Percentiles rank a stretch among this genome's conserved stretches.
These are phyloP conservation scores for Saururus chinensis DNA, from an alignment of 164 flowering plant species.

Conservation along the genomic window DNA sequence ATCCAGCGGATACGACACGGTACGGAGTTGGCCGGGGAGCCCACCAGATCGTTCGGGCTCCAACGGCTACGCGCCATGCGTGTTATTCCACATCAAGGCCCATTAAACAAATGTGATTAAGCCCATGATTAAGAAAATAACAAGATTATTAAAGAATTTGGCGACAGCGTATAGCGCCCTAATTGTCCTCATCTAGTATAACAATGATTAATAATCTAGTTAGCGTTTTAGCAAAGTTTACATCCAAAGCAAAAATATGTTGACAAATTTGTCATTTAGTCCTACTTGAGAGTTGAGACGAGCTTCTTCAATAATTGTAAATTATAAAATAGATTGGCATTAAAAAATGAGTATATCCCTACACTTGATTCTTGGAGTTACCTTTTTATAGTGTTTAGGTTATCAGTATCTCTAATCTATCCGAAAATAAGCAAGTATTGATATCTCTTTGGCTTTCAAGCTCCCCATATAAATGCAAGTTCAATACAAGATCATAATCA, in stretches of 20 bases:
- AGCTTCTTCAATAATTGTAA: neutral
- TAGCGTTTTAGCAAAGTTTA: no score
- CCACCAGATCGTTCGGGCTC: constrained; percentile 15
- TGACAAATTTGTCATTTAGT: neutral
- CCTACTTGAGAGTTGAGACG: neutral
- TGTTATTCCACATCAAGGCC: constrained; percentile 10
- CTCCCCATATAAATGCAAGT: neutral
- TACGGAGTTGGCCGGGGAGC: constrained; percentile 10
- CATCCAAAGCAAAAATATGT: neutral
- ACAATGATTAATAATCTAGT: neutral
- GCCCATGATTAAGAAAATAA: neutral
- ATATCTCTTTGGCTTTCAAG: neutral
- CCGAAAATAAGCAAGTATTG: neutral
- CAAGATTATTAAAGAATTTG: constrained; percentile 4
- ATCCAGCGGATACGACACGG: constrained; percentile 26
- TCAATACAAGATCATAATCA: neutral
- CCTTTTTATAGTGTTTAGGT: neutral
- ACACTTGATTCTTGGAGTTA: neutral
- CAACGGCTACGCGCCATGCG: constrained; percentile 9
- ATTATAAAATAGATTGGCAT: neutral
- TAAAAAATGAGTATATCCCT: neutral
- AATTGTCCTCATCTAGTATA: no score
- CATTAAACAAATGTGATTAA: constrained; percentile 5
- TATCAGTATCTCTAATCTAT: neutral
- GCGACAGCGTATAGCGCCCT: constrained; percentile 14